Conservation (phyloP, 2,329 filamentous ascomycete genomes). For the Lasiodiplodia gonubiensis region DNA sequence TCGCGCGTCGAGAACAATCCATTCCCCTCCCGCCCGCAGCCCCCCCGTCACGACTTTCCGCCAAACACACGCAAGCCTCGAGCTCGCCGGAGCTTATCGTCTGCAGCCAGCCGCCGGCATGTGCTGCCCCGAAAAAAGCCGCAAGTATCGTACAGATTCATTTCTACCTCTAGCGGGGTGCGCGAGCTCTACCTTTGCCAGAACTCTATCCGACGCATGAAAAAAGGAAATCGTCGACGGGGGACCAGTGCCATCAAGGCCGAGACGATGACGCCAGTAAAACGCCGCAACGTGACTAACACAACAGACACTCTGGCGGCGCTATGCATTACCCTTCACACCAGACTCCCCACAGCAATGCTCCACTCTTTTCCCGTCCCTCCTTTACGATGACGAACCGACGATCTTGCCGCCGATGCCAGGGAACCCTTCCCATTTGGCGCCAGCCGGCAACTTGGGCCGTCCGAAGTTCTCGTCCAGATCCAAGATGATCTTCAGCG, state of each 20-base stretch:
- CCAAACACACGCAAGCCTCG: constrained; percentile 11
- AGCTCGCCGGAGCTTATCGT: constrained; percentile 3
- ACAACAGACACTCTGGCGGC: constrained; percentile 12
- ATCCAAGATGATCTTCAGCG: constrained; percentile 93
- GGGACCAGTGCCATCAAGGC: constrained; percentile 26
- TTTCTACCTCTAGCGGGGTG: constrained; percentile 22
- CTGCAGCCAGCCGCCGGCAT: constrained; percentile 18
- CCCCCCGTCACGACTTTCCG: constrained; percentile 23
- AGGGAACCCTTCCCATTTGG: constrained; percentile 43
- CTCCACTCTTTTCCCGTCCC: constrained; percentile 29
- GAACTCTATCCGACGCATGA: constrained; percentile 9
- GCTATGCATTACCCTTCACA: constrained; percentile 29
- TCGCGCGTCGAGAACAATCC: constrained; percentile 23
- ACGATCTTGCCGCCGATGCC: constrained; percentile 42
- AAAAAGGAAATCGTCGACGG: not conserved
- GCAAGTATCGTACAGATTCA: constrained; percentile 18
- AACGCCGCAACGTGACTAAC: constrained; percentile 25
- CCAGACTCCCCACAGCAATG: constrained; percentile 13
- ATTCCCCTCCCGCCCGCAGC: constrained; percentile 19
- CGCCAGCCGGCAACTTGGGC: constrained; percentile 61
- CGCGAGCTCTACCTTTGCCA: constrained; percentile 21
- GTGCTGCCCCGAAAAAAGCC: constrained; percentile 8
- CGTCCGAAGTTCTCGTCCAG: constrained; percentile 92
- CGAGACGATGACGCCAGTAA: constrained; percentile 14
- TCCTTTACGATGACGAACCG: constrained; percentile 33